phyloP scores from a whole-genome alignment of 495 filamentous ascomycete species.

The Hypoxylon subgilvum region DNA sequence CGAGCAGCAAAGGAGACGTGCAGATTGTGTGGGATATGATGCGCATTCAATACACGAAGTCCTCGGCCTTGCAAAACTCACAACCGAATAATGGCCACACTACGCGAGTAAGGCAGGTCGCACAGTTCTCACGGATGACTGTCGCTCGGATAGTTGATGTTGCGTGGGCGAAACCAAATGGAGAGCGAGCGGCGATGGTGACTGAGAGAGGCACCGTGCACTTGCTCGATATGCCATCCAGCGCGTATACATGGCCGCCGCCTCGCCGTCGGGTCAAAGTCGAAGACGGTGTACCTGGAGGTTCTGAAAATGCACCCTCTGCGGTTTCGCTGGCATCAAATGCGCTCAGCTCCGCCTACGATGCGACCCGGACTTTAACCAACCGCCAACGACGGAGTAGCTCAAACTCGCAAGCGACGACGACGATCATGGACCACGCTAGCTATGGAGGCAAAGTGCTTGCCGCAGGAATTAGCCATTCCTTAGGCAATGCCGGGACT shows the following conservation, averaged over 20 bases:
- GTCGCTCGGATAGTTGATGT: constrained; percentile 88
- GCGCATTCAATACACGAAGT: constrained; percentile 66
- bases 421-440: constrained; percentile 71
- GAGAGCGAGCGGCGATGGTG: constrained; percentile 80
- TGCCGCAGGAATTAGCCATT: constrained; percentile 81
- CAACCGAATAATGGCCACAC: constrained; percentile 41
- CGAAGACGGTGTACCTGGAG: constrained; percentile 47
- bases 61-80: constrained; percentile 55
- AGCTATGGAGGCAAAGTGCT: constrained; percentile 77
- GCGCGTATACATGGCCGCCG: constrained; percentile 88
- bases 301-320: constrained; percentile 50
- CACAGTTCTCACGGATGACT: constrained; percentile 87
- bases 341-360: constrained; percentile 71
- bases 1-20: constrained; percentile 89
- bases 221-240: constrained; percentile 81
- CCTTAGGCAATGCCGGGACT: constrained; percentile 78
- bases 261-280: constrained; percentile 65
- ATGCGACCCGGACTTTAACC: constrained; percentile 56
- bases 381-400: constrained; percentile 57
- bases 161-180: constrained; percentile 81
- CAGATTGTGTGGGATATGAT: constrained; percentile 93
- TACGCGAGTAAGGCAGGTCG: constrained; percentile 74
- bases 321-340: constrained; percentile 63
- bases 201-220: constrained; percentile 95
- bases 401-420: constrained; percentile 51